These are phyloP conservation scores for Trichosporon asahii DNA, from an alignment of 1,284 basidiomycete species.

Conservation along the genomic window DNA sequence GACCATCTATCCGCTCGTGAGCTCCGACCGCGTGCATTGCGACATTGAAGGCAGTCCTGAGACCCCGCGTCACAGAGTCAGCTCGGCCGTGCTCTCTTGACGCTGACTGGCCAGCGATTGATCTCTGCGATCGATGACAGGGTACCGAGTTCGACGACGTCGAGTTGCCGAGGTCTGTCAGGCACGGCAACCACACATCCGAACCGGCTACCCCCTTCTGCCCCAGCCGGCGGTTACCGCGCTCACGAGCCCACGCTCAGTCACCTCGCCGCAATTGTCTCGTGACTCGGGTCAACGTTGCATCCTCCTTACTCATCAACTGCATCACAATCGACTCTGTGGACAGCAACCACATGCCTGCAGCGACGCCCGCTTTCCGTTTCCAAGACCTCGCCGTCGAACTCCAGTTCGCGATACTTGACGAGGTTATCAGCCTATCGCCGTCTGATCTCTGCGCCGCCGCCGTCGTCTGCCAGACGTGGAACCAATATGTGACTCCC, in stretches of 20 bases:
- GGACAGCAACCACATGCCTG: background rate
- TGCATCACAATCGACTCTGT: background rate
- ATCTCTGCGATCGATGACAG: background rate
- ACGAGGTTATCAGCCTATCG: conserved; percentile 11
- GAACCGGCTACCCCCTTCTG: background rate
- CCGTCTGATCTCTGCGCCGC: conserved; percentile 12
- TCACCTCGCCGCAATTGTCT: background rate
- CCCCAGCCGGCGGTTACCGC: background rate
- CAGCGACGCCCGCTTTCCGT: background rate
- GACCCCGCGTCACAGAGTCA: background rate
- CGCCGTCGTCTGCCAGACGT: conserved; percentile 3
- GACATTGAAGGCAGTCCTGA: background rate
- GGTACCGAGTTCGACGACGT: background rate
- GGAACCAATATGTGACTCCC: conserved; percentile 17
- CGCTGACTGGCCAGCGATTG: background rate
- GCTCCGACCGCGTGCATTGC: background rate
- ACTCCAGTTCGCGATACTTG: conserved; percentile 15
- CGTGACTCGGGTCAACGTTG: background rate
- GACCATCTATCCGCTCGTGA: background rate
- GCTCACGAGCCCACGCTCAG: background rate
- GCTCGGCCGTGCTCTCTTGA: background rate
- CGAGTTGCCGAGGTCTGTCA: conserved; percentile 7
- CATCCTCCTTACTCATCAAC: background rate
- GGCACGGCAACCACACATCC: conserved; percentile 5
- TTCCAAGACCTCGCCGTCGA: conserved; percentile 17